phyloP scores from a whole-genome alignment of 2,329 filamentous ascomycete genomes.

The Zopfia rhizophila region DNA sequence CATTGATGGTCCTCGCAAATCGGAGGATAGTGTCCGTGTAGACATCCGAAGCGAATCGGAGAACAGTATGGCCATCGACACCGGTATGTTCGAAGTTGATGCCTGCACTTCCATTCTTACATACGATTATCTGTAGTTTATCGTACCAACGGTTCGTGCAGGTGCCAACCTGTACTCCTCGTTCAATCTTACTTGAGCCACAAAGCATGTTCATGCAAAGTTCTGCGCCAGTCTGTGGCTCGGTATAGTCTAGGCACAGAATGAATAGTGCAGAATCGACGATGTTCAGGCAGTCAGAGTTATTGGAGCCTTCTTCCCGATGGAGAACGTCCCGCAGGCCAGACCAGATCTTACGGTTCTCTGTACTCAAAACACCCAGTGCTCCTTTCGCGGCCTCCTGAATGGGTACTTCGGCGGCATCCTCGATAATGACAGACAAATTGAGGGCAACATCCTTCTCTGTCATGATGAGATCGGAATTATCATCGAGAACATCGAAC shows the following conservation, averaged over 20 bases:
- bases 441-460: constrained; percentile 94
- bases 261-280: constrained; percentile 95
- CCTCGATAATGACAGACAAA: constrained; percentile 89
- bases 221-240: constrained; percentile 80
- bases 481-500: constrained; percentile 97
- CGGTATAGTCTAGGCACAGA: constrained; percentile 91
- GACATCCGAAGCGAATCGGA: constrained; percentile 94
- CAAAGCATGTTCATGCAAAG: constrained; percentile 99
- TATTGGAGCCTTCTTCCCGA: constrained; percentile 87
- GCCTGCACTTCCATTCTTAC: constrained; percentile 96
- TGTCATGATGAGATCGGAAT: constrained; percentile 95
- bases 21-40: constrained; percentile 98
- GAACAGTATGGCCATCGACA: constrained; percentile 95
- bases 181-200: constrained; percentile 89
- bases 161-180: constrained; percentile 94
- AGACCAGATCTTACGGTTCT: constrained; percentile 97
- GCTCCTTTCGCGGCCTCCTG: constrained; percentile 96
- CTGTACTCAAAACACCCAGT: constrained; percentile 90
- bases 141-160: constrained; percentile 99
- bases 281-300: constrained; percentile 93
- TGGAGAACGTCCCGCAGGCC: constrained; percentile 88
- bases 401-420: constrained; percentile 88
- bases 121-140: constrained; percentile 98
- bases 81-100: constrained; percentile 99
- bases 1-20: constrained; percentile 95